These are phyloP conservation scores for Calonectria leucothoes DNA, from an alignment of 2,329 filamentous ascomycete genomes.

Conservation along the genomic window DNA sequence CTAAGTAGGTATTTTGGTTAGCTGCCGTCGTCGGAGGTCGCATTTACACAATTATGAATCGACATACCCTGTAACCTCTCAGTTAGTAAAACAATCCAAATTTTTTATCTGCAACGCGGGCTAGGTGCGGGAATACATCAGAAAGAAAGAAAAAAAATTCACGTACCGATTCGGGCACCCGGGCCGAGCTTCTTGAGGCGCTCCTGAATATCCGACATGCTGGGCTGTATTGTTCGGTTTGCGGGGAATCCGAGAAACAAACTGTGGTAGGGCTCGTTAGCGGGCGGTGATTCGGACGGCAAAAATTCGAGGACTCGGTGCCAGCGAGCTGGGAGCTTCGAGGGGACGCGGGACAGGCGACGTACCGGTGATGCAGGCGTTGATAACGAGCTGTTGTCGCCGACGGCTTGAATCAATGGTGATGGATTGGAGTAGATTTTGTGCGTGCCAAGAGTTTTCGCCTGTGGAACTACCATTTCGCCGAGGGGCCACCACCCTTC, in stretches of 20 bases:
- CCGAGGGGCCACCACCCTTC: slow-evolving; percentile 39
- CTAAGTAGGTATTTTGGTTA: slow-evolving; percentile 54
- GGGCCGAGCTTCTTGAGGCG: slow-evolving; percentile 69
- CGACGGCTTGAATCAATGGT: slow-evolving; percentile 48
- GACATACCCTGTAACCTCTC: slow-evolving; percentile 51
- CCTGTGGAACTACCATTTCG: slow-evolving; percentile 53
- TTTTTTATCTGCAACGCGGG: neutral
- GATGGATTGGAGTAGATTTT: slow-evolving; percentile 54
- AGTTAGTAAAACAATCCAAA: slow-evolving; percentile 30
- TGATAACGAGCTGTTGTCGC: slow-evolving; percentile 51
- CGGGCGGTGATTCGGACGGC: slow-evolving; percentile 35
- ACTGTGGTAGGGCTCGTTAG: slow-evolving; percentile 44
- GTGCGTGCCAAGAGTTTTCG: slow-evolving; percentile 60
- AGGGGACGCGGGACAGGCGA: slow-evolving; percentile 33
- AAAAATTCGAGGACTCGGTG: slow-evolving; percentile 32
- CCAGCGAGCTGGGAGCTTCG: slow-evolving; percentile 25
- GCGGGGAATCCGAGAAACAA: slow-evolving; percentile 45
- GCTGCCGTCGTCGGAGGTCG: slow-evolving; percentile 37
- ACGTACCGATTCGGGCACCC: slow-evolving; percentile 75
- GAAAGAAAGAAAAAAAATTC: too few species aligned
- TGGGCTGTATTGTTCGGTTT: slow-evolving; percentile 48
- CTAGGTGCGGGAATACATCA: neutral
- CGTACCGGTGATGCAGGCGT: slow-evolving; percentile 50
- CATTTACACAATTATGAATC: slow-evolving; percentile 17
- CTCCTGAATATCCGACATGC: slow-evolving; percentile 68